These are phyloP conservation scores for Immersiella caudata DNA, from an alignment of 495 filamentous ascomycete species.

Conservation along the genomic window DNA sequence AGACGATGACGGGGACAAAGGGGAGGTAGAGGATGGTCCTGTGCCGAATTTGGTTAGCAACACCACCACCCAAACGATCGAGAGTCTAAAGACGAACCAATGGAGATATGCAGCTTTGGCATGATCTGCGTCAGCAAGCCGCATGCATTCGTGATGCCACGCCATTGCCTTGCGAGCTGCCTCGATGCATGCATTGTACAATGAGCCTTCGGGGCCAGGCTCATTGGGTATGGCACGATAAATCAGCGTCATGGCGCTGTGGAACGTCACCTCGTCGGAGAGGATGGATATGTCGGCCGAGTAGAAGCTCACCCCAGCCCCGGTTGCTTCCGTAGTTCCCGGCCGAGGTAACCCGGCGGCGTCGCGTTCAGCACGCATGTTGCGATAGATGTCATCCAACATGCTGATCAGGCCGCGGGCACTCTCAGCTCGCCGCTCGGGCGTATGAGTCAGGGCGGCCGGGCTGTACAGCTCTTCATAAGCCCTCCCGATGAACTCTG, in stretches of 20 bases:
- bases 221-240: slow-evolving; percentile 63
- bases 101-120: slow-evolving; percentile 62
- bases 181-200: slow-evolving; percentile 63
- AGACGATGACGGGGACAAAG: slow-evolving; percentile 69
- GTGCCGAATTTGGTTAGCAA: slow-evolving; percentile 7
- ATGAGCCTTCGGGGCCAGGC: slow-evolving; percentile 47
- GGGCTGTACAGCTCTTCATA: slow-evolving; percentile 67
- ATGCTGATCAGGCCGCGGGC: slow-evolving; percentile 34
- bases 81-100: slow-evolving; percentile 50
- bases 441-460: slow-evolving; percentile 54
- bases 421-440: slow-evolving; percentile 46
- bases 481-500: slow-evolving; percentile 58
- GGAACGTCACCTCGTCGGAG: slow-evolving; percentile 59
- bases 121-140: slow-evolving; percentile 50
- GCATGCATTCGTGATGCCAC: slow-evolving; percentile 56
- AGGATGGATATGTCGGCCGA: slow-evolving; percentile 52
- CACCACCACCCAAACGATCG: background rate
- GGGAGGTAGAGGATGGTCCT: slow-evolving; percentile 68
- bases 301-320: slow-evolving; percentile 27
- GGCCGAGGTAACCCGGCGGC: background rate
- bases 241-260: slow-evolving; percentile 58
- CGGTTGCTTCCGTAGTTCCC: slow-evolving; percentile 8
- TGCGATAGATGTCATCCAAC: slow-evolving; percentile 26
- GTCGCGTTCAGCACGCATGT: slow-evolving; percentile 9
- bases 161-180: slow-evolving; percentile 59